Evolutionary conservation across 1,284 basidiomycete species (phyloP), one percentile per base, ranked within the genome.

Genomic region (Meira miltonrushii): DNA sequence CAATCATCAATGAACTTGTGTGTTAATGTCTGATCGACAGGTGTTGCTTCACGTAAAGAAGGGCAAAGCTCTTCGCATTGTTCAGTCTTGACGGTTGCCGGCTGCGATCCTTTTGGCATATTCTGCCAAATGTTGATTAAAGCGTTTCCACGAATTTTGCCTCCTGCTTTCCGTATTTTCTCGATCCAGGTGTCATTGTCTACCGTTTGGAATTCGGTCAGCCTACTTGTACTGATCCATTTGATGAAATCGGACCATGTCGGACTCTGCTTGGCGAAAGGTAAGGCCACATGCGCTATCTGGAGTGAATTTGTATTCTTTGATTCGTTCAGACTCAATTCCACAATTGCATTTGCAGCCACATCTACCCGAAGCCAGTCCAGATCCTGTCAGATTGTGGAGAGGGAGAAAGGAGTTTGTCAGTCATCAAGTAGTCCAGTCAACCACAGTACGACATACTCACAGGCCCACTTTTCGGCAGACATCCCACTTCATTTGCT

Each of bases 331-430:
- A 76, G 60, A 7, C 82, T 78, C 48, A 86, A 78, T 55, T 86
- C 84, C 38, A 80, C 66, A 58, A 86, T 82, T 8, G 81, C 80
- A 33, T 77, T 72, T 0, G 82, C 85, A 0, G 85, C 85, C 48
- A 80, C 78, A 72, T 86, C 81, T 48, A 86, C 83, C 0, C 84
- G 84, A 1, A 86, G 78, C 85, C 85, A 87, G 10, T 82, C 82
- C 1, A 81, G 79, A 28, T 74, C 68, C 49, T 69, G 59, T n/a
- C 6, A 11, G 28, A n/a, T n/a, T n/a, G n/a, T n/a, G n/a, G n/a
- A 33, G 28, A 4, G 8, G 28, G 28, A 8, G 28, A 33, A 8
- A 33, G 28, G 28, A 33, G 8, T 33, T 8, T 8, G 28, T 33
- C 8, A 33, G 28, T 4, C 3, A 33, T 4, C 3, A 33, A 33